phyloP scores from a whole-genome alignment of 768 basidiomycete genomes.

The Phaeotremella skinneri region DNA sequence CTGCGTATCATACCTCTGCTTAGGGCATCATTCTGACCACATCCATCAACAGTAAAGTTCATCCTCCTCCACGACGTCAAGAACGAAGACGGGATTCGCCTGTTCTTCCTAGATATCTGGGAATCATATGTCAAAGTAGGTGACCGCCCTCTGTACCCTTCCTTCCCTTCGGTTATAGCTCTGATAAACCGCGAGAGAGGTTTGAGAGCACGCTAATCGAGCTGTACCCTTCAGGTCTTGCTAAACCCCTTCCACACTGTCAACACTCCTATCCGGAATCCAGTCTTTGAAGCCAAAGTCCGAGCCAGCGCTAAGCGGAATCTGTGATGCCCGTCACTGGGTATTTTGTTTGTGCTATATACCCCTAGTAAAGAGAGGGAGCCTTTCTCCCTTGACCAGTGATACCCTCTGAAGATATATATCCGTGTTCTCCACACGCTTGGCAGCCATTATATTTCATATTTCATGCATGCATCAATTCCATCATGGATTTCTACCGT shows the following conservation, averaged over 20 bases:
- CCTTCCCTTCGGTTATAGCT: slow-evolving; percentile 3
- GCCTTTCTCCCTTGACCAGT: not conserved
- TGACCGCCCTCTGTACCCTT: slow-evolving; percentile 31
- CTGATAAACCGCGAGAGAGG: too few species aligned
- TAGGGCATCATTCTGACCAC: not conserved
- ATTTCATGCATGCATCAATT: slow-evolving; percentile 13
- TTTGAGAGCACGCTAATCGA: not conserved
- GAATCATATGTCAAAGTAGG: slow-evolving; percentile 91
- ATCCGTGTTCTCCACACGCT: not conserved
- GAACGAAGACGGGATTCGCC: slow-evolving; percentile 93
- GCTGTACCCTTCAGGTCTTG: slow-evolving; percentile 60
- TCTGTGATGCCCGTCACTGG: slow-evolving; percentile 56
- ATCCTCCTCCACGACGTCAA: slow-evolving; percentile 88
- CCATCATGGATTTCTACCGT: too few species aligned
- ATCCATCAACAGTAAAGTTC: slow-evolving; percentile 71
- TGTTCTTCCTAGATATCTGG: slow-evolving; percentile 94
- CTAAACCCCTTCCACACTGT: slow-evolving; percentile 96
- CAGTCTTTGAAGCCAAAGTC: slow-evolving; percentile 77
- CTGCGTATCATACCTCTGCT: too few species aligned
- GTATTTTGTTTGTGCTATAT: not conserved
- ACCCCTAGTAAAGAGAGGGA: too few species aligned
- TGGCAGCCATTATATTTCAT: not conserved
- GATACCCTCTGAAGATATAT: not conserved
- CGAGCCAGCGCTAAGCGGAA: slow-evolving; percentile 82
- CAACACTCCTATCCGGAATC: slow-evolving; percentile 75